Evolutionary conservation across 768 basidiomycete genomes (phyloP), one percentile per base, ranked within the genome.

Genomic region (Wakefieldia striispora): DNA sequence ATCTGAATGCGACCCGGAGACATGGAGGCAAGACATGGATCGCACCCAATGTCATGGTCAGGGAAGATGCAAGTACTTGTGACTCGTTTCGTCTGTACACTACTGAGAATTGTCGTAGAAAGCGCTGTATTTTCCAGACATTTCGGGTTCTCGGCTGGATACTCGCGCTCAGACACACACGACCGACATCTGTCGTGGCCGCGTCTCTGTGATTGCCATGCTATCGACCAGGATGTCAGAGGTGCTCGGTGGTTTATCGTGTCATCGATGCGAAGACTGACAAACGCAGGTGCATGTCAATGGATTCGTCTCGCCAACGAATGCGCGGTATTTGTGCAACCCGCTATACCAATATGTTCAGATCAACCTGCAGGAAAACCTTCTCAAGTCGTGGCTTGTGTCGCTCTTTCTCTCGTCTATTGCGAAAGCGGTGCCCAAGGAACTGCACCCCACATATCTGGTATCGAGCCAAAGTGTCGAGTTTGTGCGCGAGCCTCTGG

Each of bases 21-120:
- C 81, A 92, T 58, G 94, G 92, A 14, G 95, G 95, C 14, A 98
- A 98, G 72, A 87, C 88, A 9, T 98, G 92, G 93, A 81, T 93
- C 44, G 94, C 93, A 11, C 95, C 94, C 1, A 83, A 79, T 19
- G 87, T 89, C 19, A 75, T 97, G 58, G 93, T 98, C 54, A 82
- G 84, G 24, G 90, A 93, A 72, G 91, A 95, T 56, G 95, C 95
- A 62, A 57, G 89, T 77, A 24, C 10, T 19, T n/a, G n/a, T 38
- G 40, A 23, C 39, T 17, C 31, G 12, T 38, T 29, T 21, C 42
- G 17, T 33, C 10, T 23, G 12, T n/a, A 24, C 35, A 10, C 3
- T 4, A 47, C 35, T 50, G 24, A 53, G n/a, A 3, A 43, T 19
- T 3, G 17, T 16, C 12, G 6, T 62, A 98, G 95, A 88, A 85